Conservation (phyloP, 257 asterid genomes). For the Anisodus acutangulus region DNA sequence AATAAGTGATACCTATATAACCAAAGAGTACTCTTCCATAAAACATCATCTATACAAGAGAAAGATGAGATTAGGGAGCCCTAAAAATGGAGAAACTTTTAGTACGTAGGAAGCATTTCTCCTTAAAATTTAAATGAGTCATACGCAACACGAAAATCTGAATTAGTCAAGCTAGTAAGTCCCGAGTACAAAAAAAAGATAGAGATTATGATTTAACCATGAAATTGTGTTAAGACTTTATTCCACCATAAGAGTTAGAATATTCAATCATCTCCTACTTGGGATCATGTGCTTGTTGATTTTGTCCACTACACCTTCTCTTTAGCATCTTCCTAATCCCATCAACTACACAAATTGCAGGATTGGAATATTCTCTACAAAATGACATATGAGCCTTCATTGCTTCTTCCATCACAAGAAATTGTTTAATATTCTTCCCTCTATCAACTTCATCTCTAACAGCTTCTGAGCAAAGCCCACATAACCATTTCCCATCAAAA, state of each 20-base stretch:
- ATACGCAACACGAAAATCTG: background rate
- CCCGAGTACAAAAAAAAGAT: too few relatives aligned
- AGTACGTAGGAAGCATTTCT: background rate
- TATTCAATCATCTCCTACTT: conserved; percentile 33
- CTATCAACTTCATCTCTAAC: conserved; percentile 75
- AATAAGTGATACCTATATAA: background rate
- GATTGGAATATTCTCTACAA: conserved; percentile 71
- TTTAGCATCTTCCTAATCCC: conserved; percentile 85
- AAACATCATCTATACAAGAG: conserved; percentile 43
- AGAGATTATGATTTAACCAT: background rate
- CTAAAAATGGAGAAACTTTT: background rate
- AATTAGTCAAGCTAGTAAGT: background rate
- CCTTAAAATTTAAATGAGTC: background rate
- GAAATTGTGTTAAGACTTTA: conserved; percentile 22
- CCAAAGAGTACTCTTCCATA: background rate
- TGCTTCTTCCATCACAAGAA: conserved; percentile 60
- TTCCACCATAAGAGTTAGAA: conserved; percentile 39
- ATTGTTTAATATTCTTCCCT: conserved; percentile 40
- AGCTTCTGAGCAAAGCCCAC: conserved; percentile 86
- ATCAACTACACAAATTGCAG: conserved; percentile 77
- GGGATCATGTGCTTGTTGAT: conserved; percentile 51
- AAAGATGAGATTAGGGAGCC: conserved; percentile 17
- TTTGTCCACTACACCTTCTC: conserved; percentile 59
- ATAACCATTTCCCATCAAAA: conserved; percentile 84
- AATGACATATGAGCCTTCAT: conserved; percentile 82